A percentile compares a stretch with the other conserved stretches of the same genome.
phyloP scores from a whole-genome alignment of 164 flowering plant species.

The Tinospora cordifolia region DNA sequence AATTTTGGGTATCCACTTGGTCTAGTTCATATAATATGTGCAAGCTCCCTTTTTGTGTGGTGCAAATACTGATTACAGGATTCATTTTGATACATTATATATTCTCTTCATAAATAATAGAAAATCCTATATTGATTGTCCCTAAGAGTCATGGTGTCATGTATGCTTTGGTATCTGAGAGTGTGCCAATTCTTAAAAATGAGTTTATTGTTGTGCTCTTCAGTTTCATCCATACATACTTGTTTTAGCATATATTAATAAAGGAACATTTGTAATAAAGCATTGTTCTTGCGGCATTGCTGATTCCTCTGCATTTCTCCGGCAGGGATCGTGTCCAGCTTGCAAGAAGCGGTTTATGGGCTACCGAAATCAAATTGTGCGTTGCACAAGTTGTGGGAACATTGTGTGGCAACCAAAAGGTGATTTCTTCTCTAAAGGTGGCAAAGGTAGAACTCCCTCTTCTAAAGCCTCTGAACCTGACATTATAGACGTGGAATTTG shows the following conservation, averaged over 20 bases:
- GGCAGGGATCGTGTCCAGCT: constrained; percentile 86
- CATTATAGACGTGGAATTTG: constrained; percentile 82
- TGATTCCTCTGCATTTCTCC: neutral
- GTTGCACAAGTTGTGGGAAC: constrained; percentile 70
- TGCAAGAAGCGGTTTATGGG: constrained; percentile 72
- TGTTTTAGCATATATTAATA: no score
- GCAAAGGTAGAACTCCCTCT: constrained; percentile 17
- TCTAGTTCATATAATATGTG: neutral
- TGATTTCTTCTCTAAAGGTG: constrained; percentile 45
- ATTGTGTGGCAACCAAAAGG: constrained; percentile 77
- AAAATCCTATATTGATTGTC: no score
- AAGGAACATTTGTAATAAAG: neutral
- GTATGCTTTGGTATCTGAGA: no score
- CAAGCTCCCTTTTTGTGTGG: neutral
- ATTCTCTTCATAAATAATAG: no score
- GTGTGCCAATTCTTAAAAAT: no score
- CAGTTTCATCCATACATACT: no score
- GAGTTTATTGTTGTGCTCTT: no score
- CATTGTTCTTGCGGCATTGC: neutral
- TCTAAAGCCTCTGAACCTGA: constrained; percentile 46
- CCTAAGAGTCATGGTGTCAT: no score
- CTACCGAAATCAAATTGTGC: constrained; percentile 49
- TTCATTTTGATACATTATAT: neutral
- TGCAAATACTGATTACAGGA: neutral
- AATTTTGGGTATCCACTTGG: neutral